A percentile compares a stretch with the other conserved stretches of the same genome.
These are phyloP conservation scores for Grosmannia huntii DNA, from an alignment of 2,329 filamentous ascomycete genomes.

Conservation along the genomic window DNA sequence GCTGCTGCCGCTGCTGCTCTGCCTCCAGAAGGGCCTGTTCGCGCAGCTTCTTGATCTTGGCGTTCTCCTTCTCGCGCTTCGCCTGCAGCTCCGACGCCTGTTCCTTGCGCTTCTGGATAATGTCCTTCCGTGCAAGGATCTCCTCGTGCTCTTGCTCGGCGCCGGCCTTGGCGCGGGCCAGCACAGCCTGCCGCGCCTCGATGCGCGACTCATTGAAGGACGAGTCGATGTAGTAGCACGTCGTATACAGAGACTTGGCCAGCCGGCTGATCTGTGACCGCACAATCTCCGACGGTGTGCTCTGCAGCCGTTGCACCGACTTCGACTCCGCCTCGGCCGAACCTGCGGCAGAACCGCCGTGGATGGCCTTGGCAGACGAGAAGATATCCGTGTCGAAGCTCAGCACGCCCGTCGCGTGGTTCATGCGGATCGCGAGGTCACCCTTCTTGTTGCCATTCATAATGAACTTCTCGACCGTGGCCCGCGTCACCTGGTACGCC, in stretches of 20 bases:
- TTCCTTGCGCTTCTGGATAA: slow-evolving; percentile 96
- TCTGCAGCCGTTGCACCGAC: slow-evolving; percentile 88
- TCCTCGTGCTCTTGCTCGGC: slow-evolving; percentile 86
- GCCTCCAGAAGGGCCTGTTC: slow-evolving; percentile 83
- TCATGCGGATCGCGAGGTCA: slow-evolving; percentile 87
- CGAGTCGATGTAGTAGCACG: slow-evolving; percentile 91
- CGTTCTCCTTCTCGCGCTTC: slow-evolving; percentile 83
- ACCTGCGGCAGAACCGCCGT: slow-evolving; percentile 70
- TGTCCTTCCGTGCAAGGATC: slow-evolving; percentile 69
- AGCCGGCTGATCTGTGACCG: slow-evolving; percentile 87
- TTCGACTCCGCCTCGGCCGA: slow-evolving; percentile 77
- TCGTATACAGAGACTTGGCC: slow-evolving; percentile 80
- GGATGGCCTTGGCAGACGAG: slow-evolving; percentile 86
- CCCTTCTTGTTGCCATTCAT: slow-evolving; percentile 99
- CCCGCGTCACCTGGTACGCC: slow-evolving; percentile 81
- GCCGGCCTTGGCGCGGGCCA: slow-evolving; percentile 71
- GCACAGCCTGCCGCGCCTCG: slow-evolving; percentile 66
- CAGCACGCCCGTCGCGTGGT: slow-evolving; percentile 87
- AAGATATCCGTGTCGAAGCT: slow-evolving; percentile 98
- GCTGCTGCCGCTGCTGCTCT: slow-evolving; percentile 76
- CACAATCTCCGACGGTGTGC: slow-evolving; percentile 94
- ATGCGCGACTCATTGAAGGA: slow-evolving; percentile 71
- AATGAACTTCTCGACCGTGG: slow-evolving; percentile 98
- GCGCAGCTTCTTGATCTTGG: slow-evolving; percentile 72
- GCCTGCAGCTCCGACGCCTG: slow-evolving; percentile 81